Percentiles rank a stretch among this genome's conserved stretches.
phyloP scores from a whole-genome alignment of 2,329 filamentous ascomycete species.

The Phoma sp. region DNA sequence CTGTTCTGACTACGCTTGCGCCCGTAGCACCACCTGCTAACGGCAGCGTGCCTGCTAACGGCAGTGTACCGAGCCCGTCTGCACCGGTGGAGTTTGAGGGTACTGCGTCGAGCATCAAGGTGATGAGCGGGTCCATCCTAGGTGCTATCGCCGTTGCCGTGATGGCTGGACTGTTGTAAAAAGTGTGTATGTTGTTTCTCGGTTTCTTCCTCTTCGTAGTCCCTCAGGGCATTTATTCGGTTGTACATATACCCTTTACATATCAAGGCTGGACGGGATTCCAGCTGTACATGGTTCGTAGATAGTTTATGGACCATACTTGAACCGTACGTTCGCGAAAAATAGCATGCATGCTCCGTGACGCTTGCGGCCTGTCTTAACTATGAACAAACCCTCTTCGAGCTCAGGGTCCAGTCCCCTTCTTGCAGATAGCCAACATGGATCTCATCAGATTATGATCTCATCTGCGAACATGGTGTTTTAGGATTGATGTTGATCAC shows the following conservation, averaged over 20 bases:
- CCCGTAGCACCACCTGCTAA: constrained; percentile 32
- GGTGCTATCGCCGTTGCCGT: constrained; percentile 27
- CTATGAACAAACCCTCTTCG: not conserved
- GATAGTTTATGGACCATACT: constrained; percentile 17
- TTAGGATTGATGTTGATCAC: constrained; percentile 6
- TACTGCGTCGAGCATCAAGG: constrained; percentile 26
- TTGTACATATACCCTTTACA: constrained; percentile 26
- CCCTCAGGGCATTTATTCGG: constrained; percentile 7
- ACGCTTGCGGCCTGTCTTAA: not conserved
- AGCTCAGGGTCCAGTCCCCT: not conserved
- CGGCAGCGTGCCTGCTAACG: constrained; percentile 31
- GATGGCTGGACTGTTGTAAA: constrained; percentile 32
- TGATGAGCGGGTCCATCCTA: constrained; percentile 26
- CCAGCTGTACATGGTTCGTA: constrained; percentile 13
- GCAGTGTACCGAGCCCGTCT: constrained; percentile 25
- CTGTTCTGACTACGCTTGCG: constrained; percentile 21
- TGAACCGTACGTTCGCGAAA: not conserved
- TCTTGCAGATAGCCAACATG: not conserved
- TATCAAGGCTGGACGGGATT: constrained; percentile 10
- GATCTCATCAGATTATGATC: not conserved
- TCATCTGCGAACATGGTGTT: not conserved
- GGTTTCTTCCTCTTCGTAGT: constrained; percentile 16
- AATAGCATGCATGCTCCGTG: not conserved
- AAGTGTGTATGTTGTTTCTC: not conserved
- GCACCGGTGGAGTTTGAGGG: constrained; percentile 32